phyloP scores from a whole-genome alignment of 225 moss, liverwort and hornwort species.

The Ulota crispa region DNA sequence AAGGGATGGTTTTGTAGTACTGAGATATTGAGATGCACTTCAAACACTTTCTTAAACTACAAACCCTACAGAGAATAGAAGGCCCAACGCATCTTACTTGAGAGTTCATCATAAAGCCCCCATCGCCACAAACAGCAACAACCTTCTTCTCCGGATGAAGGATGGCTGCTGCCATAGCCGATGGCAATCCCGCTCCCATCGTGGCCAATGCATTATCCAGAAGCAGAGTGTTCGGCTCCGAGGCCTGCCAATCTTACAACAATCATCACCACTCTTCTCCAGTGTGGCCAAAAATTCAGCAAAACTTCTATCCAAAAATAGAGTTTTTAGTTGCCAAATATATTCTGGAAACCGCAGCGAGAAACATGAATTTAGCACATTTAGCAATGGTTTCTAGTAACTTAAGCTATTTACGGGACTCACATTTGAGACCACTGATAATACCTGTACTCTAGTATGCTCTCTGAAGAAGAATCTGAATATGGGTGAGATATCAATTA shows the following conservation, averaged over 20 bases:
- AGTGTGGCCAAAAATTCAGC: too few relatives aligned
- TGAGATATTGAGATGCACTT: neutral
- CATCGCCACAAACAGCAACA: slow-evolving; percentile 94
- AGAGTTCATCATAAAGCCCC: slow-evolving; percentile 98
- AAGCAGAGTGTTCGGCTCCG: slow-evolving; percentile 80
- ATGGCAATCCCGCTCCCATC: slow-evolving; percentile 97
- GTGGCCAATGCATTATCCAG: slow-evolving; percentile 91
- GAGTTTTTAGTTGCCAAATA: too few relatives aligned
- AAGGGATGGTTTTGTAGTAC: too few relatives aligned
- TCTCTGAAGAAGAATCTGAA: neutral
- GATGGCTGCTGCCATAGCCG: slow-evolving; percentile 84
- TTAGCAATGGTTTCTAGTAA: too few relatives aligned
- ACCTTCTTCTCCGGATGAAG: slow-evolving; percentile 77
- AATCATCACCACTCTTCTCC: neutral
- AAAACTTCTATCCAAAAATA: too few relatives aligned
- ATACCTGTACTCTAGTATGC: neutral
- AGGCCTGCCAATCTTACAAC: slow-evolving; percentile 53
- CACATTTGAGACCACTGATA: too few relatives aligned
- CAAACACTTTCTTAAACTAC: neutral
- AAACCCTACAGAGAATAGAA: neutral
- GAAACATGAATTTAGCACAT: too few relatives aligned
- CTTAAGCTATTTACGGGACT: too few relatives aligned
- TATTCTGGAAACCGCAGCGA: too few relatives aligned
- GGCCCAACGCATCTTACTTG: slow-evolving; percentile 46
- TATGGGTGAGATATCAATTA: too few relatives aligned